Percentiles rank a stretch among this genome's conserved stretches.
phyloP scores from a whole-genome alignment of 768 basidiomycete genomes.

The Tephrocybe rancida region DNA sequence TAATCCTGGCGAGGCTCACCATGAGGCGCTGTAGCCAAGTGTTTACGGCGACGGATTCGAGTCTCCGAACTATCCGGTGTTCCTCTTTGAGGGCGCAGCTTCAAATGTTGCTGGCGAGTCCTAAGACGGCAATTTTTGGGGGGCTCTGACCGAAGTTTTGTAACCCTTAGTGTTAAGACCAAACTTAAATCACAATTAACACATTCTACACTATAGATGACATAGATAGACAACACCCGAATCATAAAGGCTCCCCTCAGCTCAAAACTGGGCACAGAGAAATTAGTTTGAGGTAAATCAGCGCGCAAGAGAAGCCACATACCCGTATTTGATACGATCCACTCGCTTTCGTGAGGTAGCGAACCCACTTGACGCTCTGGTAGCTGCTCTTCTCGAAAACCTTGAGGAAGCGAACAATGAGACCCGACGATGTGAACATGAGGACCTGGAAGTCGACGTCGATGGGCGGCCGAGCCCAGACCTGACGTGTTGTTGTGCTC shows the following conservation, averaged over 20 bases:
- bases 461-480: constrained; percentile 98
- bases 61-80: neutral
- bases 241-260: neutral
- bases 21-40: constrained; percentile 67
- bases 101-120: neutral
- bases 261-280: constrained; percentile 8
- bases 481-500: constrained; percentile 88
- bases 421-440: constrained; percentile 97
- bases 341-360: constrained; percentile 92
- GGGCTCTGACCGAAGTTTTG: too few relatives aligned
- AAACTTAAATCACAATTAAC: too few relatives aligned
- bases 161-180: too few relatives aligned
- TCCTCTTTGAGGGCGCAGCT: constrained; percentile 6
- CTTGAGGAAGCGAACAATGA: constrained; percentile 96
- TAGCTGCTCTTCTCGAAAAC: constrained; percentile 97
- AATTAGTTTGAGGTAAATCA: neutral
- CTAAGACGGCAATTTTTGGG: too few relatives aligned
- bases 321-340: constrained; percentile 95
- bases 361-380: constrained; percentile 94
- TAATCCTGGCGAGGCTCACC: too few relatives aligned
- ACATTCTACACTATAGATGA: too few relatives aligned
- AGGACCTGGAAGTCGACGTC: constrained; percentile 98
- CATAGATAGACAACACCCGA: too few relatives aligned
- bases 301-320: constrained; percentile 31
- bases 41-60: too few relatives aligned